Evolutionary conservation across 352 stramenopile genomes (phyloP).

Genomic region (Phytopythium ostracodes): DNA sequence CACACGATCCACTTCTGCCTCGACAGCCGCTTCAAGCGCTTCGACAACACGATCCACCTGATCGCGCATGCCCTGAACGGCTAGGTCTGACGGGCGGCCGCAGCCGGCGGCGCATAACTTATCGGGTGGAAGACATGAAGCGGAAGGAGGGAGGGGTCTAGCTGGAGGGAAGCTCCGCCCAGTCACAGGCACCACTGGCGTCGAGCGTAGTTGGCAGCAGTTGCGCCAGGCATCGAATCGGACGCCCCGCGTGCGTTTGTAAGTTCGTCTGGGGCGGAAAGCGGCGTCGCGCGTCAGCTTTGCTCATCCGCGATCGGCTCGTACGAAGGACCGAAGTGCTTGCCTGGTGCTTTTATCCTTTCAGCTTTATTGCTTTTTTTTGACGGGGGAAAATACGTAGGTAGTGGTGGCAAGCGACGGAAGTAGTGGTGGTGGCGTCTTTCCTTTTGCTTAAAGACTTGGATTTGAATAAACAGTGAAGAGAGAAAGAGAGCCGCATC

Average conservation of each 20-base stretch:
- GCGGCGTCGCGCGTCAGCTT: too few relatives aligned
- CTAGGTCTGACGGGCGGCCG: neutral
- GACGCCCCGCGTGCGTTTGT: too few relatives aligned
- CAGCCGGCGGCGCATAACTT: constrained; percentile 7
- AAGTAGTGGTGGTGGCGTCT: neutral
- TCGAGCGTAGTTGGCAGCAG: too few relatives aligned
- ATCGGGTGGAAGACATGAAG: constrained; percentile 6
- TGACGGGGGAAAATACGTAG: neutral
- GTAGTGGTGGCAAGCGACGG: neutral
- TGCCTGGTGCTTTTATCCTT: neutral
- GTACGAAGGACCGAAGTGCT: too few relatives aligned
- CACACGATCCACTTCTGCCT: constrained; percentile 81
- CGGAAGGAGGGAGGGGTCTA: neutral
- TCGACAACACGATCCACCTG: constrained; percentile 87
- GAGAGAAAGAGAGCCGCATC: too few relatives aligned
- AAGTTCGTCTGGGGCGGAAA: too few relatives aligned
- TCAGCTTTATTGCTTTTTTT: neutral
- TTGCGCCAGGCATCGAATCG: neutral
- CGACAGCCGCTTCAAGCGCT: constrained; percentile 82
- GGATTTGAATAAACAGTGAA: constrained; percentile 4
- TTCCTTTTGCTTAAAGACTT: neutral
- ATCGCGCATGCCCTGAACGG: constrained; percentile 42
- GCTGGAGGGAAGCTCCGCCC: neutral
- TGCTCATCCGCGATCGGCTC: too few relatives aligned
- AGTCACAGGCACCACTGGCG: neutral